Conservation (phyloP, 306 rosid species). For the Vachellia collinsii region DNA sequence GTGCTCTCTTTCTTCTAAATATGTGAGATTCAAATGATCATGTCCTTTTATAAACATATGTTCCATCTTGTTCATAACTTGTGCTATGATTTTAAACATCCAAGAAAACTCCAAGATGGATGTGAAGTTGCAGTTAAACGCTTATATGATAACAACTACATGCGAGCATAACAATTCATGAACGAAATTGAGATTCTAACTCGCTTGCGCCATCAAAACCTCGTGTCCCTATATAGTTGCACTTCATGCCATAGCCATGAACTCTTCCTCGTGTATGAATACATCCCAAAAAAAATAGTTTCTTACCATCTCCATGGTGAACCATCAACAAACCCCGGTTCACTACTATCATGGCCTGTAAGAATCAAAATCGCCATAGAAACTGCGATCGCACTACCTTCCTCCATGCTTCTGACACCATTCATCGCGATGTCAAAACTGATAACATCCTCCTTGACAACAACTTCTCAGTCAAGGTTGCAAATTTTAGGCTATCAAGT, state of each 20-base stretch:
- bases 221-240: slow-evolving; percentile 73
- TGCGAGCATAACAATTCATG: slow-evolving; percentile 61
- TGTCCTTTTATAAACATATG: not conserved
- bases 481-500: slow-evolving; percentile 73
- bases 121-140: slow-evolving; percentile 79
- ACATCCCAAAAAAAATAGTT: slow-evolving; percentile 63
- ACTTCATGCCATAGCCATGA: slow-evolving; percentile 62
- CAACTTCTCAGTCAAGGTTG: slow-evolving; percentile 59
- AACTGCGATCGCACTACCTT: slow-evolving; percentile 63
- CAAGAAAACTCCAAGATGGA: slow-evolving; percentile 72
- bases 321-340: slow-evolving; percentile 27
- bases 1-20: not conserved
- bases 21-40: too few relatives aligned
- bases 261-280: slow-evolving; percentile 73
- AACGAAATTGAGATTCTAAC: slow-evolving; percentile 72
- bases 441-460: slow-evolving; percentile 64
- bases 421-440: slow-evolving; percentile 77
- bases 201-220: slow-evolving; percentile 58
- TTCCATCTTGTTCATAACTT: slow-evolving; percentile 19
- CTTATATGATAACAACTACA: slow-evolving; percentile 57
- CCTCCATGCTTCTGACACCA: slow-evolving; percentile 67
- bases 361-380: slow-evolving; percentile 66
- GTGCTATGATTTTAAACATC: slow-evolving; percentile 25
- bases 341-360: slow-evolving; percentile 52
- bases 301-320: slow-evolving; percentile 70